phyloP scores from a whole-genome alignment of 306 rosid genomes.

The Prinsepia uniflora region DNA sequence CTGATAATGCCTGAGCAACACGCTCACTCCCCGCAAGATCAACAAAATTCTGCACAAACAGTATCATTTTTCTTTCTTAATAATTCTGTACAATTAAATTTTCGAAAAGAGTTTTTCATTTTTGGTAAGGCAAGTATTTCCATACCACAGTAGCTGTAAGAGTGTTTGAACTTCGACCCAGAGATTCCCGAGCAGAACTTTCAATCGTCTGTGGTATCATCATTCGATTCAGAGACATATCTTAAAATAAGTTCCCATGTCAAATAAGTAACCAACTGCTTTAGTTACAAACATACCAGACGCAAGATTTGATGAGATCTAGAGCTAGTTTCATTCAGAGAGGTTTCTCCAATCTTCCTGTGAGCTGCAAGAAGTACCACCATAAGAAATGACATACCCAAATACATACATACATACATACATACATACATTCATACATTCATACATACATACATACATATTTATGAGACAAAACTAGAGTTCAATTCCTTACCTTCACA shows the following conservation, averaged over 20 bases:
- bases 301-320: constrained; percentile 96
- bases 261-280: background rate
- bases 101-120: background rate
- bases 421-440: too few species aligned
- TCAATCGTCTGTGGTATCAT: constrained; percentile 65
- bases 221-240: background rate
- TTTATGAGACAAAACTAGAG: background rate
- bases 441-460: too few species aligned
- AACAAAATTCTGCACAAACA: constrained; percentile 68
- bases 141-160: constrained; percentile 81
- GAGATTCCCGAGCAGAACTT: constrained; percentile 51
- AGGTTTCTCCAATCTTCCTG: constrained; percentile 88
- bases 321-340: constrained; percentile 84
- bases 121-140: background rate
- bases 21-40: constrained; percentile 97
- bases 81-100: background rate
- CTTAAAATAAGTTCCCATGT: background rate
- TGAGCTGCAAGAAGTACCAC: constrained; percentile 47
- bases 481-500: constrained; percentile 56
- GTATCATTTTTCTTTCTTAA: constrained; percentile 14
- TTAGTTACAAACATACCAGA: constrained; percentile 47
- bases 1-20: constrained; percentile 73
- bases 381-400: background rate
- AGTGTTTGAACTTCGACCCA: constrained; percentile 39
- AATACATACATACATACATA: too few species aligned